Conservation (phyloP, 2,329 filamentous ascomycete genomes). For the Trichoderma sp. region DNA sequence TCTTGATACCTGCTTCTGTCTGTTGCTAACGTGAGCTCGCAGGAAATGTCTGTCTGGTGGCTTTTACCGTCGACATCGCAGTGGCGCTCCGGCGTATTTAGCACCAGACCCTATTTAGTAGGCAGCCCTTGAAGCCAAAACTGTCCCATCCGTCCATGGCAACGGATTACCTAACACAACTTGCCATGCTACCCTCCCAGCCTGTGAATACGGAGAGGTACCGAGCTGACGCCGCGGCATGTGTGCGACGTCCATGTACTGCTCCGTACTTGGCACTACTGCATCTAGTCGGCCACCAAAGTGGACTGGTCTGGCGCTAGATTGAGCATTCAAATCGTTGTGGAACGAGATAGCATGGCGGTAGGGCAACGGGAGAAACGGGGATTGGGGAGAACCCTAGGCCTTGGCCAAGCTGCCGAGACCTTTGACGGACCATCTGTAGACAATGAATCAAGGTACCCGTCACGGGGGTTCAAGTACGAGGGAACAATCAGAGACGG, state of each 20-base stretch:
- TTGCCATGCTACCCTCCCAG: not conserved
- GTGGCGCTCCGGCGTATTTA: not conserved
- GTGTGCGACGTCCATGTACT: not conserved
- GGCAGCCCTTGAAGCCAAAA: not conserved
- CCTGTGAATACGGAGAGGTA: not conserved
- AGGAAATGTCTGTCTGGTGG: too few relatives aligned
- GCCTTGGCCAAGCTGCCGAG: constrained; percentile 11
- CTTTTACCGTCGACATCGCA: not conserved
- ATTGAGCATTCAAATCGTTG: constrained; percentile 16
- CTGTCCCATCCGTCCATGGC: not conserved
- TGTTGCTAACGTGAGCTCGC: too few relatives aligned
- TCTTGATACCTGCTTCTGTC: not conserved
- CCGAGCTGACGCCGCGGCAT: not conserved
- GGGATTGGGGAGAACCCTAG: constrained; percentile 14
- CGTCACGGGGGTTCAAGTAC: not conserved
- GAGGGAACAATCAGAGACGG: not conserved
- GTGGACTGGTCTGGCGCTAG: constrained; percentile 18
- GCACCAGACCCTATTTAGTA: not conserved
- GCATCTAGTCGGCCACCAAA: not conserved
- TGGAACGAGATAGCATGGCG: constrained; percentile 22
- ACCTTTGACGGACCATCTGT: not conserved
- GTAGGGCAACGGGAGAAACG: constrained; percentile 23
- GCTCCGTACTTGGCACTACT: constrained; percentile 1
- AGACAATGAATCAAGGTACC: not conserved
- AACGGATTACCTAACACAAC: not conserved